A percentile compares a stretch with the other conserved stretches of the same genome.
phyloP scores from a whole-genome alignment of 495 filamentous ascomycete genomes.

The Hypoxylon intermedium region DNA sequence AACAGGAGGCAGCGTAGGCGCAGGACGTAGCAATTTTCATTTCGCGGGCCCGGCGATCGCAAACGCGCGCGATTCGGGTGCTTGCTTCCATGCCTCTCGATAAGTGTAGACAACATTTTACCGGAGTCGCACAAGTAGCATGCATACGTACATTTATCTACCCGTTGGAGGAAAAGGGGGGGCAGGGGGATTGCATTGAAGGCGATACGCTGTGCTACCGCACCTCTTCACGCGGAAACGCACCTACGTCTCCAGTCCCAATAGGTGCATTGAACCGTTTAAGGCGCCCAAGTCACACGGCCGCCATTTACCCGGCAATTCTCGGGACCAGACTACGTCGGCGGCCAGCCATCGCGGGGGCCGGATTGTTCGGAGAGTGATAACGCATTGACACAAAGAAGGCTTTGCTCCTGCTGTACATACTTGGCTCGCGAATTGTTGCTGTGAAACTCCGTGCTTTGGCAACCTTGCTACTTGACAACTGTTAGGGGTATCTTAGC shows the following conservation, averaged over 20 bases:
- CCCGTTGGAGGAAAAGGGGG: slow-evolving; percentile 10
- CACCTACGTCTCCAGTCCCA: slow-evolving; percentile 1
- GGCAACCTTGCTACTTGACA: slow-evolving; percentile 12
- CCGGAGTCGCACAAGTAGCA: slow-evolving; percentile 26
- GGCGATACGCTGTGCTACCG: slow-evolving; percentile 21
- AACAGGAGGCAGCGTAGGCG: slow-evolving; percentile 2
- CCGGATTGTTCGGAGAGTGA: slow-evolving; percentile 12
- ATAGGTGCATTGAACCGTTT: background rate
- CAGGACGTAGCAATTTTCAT: background rate
- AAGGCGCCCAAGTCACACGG: slow-evolving; percentile 11
- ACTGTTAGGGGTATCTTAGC: background rate
- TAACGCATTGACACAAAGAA: background rate
- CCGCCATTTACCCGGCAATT: slow-evolving; percentile 2
- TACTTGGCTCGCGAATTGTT: slow-evolving; percentile 24
- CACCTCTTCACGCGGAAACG: slow-evolving; percentile 22
- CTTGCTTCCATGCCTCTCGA: slow-evolving; percentile 20
- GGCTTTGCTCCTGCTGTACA: slow-evolving; percentile 2
- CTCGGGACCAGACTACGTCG: slow-evolving; percentile 5
- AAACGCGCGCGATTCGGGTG: slow-evolving; percentile 26
- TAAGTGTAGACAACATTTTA: slow-evolving; percentile 6
- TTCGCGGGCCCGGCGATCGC: slow-evolving; percentile 7
- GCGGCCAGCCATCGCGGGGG: slow-evolving; percentile 8
- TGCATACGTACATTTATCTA: slow-evolving; percentile 17
- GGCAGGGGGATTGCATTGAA: background rate
- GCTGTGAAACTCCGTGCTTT: slow-evolving; percentile 5